Percentiles rank a stretch among this genome's conserved stretches.
Evolutionary conservation across 2,329 filamentous ascomycete genomes (phyloP).

Genomic region (Fusarium sp.): DNA sequence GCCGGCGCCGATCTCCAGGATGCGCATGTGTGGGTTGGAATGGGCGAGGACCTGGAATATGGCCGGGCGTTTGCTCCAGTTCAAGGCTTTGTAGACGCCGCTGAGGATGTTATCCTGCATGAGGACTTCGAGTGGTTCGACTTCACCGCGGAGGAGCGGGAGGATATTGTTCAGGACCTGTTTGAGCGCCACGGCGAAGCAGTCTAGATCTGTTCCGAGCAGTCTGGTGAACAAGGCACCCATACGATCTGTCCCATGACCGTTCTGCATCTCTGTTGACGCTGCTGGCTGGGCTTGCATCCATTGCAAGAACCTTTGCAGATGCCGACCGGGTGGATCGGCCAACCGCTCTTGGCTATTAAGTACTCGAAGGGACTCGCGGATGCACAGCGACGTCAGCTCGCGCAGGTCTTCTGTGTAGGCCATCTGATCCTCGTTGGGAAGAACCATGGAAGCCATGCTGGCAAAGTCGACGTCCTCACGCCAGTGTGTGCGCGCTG

Average conservation of each 20-base stretch:
- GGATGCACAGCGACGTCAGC: slow-evolving; percentile 15
- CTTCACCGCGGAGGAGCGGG: slow-evolving; percentile 18
- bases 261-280: slow-evolving; percentile 11
- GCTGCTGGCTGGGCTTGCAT: slow-evolving; percentile 23
- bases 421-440: slow-evolving; percentile 9
- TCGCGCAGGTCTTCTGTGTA: slow-evolving; percentile 14
- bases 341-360: slow-evolving; percentile 2
- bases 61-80: slow-evolving; percentile 6
- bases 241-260: slow-evolving; percentile 9
- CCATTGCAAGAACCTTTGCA: slow-evolving; percentile 19
- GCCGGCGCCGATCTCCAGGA: slow-evolving; percentile 51
- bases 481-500: slow-evolving; percentile 23
- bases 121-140: slow-evolving; percentile 22
- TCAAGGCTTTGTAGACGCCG: slow-evolving; percentile 12
- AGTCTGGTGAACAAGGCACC: slow-evolving; percentile 9
- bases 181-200: slow-evolving; percentile 16
- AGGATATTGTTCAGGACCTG: slow-evolving; percentile 19
- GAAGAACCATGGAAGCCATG: slow-evolving; percentile 8
- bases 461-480: slow-evolving; percentile 18
- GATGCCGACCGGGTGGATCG: slow-evolving; percentile 8
- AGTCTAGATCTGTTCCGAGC: slow-evolving; percentile 12
- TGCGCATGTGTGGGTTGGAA: slow-evolving; percentile 37
- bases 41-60: slow-evolving; percentile 21
- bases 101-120: slow-evolving; percentile 16
- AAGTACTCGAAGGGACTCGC: slow-evolving; percentile 8